phyloP scores from a whole-genome alignment of 2,329 filamentous ascomycete species.

The Penicillium sp. region DNA sequence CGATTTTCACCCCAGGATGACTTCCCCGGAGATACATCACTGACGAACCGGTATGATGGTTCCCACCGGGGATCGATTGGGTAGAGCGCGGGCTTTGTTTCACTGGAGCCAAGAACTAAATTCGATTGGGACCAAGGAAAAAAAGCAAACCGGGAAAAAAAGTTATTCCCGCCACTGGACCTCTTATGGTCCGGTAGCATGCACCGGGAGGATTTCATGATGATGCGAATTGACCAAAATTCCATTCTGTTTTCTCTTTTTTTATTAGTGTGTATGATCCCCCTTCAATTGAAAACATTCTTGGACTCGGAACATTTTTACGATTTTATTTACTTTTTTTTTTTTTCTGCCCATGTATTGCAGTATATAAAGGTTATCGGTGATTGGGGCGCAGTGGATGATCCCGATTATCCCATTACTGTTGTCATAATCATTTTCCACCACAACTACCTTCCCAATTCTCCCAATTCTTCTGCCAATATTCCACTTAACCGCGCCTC shows the following conservation, averaged over 20 bases:
- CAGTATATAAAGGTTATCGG: not conserved
- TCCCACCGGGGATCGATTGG: not conserved
- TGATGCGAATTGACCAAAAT: not conserved
- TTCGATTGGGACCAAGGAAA: not conserved
- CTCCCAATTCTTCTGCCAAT: not conserved
- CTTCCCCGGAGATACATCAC: constrained; percentile 5
- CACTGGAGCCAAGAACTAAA: not conserved
- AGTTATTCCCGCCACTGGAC: not conserved
- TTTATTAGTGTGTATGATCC: not conserved
- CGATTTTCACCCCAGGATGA: not conserved
- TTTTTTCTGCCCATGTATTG: constrained; percentile 1
- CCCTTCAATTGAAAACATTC: not conserved
- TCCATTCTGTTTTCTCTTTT: not conserved
- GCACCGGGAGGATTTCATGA: constrained; percentile 6
- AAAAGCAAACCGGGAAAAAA: not conserved
- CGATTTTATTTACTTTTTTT: not conserved
- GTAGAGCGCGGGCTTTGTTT: not conserved
- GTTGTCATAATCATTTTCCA: constrained; percentile 22
- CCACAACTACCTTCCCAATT: not conserved
- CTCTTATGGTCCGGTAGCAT: not conserved
- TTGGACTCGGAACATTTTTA: not conserved
- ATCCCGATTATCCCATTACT: constrained; percentile 26
- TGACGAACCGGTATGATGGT: not conserved
- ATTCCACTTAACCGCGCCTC: constrained; percentile 17
- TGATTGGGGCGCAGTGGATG: constrained; percentile 1